Evolutionary conservation across 371 early-diverging fungal species (phyloP).

Genomic region (Mucor irregularis): DNA sequence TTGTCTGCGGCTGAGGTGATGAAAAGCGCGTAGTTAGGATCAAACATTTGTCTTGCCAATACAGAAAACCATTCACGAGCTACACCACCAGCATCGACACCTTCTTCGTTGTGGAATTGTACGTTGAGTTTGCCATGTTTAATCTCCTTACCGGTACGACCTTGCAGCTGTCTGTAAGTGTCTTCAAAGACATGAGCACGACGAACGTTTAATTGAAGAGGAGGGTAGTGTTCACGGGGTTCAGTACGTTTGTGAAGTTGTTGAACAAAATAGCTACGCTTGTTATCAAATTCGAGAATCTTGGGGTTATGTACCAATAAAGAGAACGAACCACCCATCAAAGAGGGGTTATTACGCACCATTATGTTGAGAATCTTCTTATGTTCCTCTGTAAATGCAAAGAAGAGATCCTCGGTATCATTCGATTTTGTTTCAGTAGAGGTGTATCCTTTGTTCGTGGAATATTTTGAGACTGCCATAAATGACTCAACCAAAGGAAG

Average conservation of each 20-base stretch:
- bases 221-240: constrained; percentile 66
- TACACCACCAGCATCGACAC: constrained; percentile 98
- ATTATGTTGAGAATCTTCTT: constrained; percentile 94
- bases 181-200: constrained; percentile 96
- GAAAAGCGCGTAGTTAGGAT: constrained; percentile 98
- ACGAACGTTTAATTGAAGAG: constrained; percentile 88
- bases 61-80: constrained; percentile 98
- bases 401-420: constrained; percentile 74
- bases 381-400: constrained; percentile 90
- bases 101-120: constrained; percentile 97
- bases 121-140: constrained; percentile 93
- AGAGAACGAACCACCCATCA: constrained; percentile 96
- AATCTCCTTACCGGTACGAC: constrained; percentile 87
- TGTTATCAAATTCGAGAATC: constrained; percentile 98
- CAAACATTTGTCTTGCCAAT: constrained; percentile 96
- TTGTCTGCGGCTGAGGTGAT: constrained; percentile 94
- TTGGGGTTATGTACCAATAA: constrained; percentile 93
- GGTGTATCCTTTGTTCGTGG: constrained; percentile 35
- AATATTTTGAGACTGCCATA: constrained; percentile 91
- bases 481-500: constrained; percentile 95
- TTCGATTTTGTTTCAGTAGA: constrained; percentile 21
- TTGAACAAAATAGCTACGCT: constrained; percentile 94
- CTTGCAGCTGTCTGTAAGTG: constrained; percentile 91
- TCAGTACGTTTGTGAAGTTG: constrained; percentile 81
- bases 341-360: constrained; percentile 93